A percentile compares a stretch with the other conserved stretches of the same genome.
phyloP scores from a whole-genome alignment of 2,329 filamentous ascomycete species.

The Colletotrichum nymphaeae region DNA sequence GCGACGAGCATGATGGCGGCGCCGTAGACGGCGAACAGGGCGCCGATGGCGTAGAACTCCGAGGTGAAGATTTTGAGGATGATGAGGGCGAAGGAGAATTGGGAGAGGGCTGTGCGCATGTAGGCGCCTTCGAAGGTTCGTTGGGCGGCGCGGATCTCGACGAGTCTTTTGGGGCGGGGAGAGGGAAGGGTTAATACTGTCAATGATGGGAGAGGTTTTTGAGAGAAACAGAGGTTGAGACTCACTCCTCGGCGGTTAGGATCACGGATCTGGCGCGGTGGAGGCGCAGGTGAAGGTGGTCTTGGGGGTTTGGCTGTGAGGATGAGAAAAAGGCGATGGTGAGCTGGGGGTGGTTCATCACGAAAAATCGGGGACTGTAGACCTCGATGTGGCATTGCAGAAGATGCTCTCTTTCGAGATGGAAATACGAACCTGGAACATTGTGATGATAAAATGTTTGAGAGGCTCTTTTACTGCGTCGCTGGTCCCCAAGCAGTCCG shows the following conservation, averaged over 20 bases:
- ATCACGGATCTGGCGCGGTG: constrained; percentile 88
- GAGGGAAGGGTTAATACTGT: neutral
- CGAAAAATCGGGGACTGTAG: too few relatives aligned
- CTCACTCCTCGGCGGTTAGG: constrained; percentile 80
- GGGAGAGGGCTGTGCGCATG: constrained; percentile 90
- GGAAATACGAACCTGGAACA: constrained; percentile 32
- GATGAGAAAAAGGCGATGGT: neutral
- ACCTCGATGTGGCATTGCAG: neutral
- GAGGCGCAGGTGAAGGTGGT: constrained; percentile 81
- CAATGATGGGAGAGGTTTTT: too few relatives aligned
- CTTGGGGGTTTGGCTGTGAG: constrained; percentile 72
- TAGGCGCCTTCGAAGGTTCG: constrained; percentile 98
- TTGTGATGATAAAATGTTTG: neutral
- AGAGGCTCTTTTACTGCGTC: neutral
- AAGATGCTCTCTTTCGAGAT: neutral
- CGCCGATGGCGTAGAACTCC: constrained; percentile 98
- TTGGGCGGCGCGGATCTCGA: constrained; percentile 94
- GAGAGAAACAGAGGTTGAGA: constrained; percentile 27
- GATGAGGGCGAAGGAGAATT: constrained; percentile 95
- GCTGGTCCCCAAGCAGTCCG: neutral
- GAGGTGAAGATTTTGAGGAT: constrained; percentile 96
- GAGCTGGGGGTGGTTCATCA: neutral
- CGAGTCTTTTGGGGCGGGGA: constrained; percentile 64
- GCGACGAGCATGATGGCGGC: constrained; percentile 85
- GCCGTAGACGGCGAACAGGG: constrained; percentile 92